A percentile compares a stretch with the other conserved stretches of the same genome.
phyloP scores from a whole-genome alignment of 1,284 basidiomycete genomes.

The Irpex rosettiformis region DNA sequence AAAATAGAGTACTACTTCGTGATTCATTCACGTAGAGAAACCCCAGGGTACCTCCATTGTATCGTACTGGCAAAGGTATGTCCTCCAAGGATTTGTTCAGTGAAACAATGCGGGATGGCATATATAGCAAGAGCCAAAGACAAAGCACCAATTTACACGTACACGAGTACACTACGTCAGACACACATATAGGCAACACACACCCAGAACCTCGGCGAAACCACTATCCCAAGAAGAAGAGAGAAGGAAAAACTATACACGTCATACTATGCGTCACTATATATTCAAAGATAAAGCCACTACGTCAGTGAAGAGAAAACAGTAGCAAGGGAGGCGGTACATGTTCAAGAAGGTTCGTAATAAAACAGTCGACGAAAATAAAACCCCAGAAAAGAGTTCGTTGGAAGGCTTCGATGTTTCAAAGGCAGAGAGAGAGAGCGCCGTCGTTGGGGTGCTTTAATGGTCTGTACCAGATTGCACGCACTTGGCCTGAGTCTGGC shows the following conservation, averaged over 20 bases:
- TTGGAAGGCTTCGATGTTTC: background rate
- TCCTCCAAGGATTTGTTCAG: too few species aligned
- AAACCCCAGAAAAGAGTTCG: background rate
- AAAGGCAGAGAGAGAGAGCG: background rate
- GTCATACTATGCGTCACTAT: background rate
- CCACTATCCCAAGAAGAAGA: background rate
- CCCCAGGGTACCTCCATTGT: too few species aligned
- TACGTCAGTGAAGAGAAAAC: background rate
- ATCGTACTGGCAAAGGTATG: too few species aligned
- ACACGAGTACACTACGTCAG: background rate
- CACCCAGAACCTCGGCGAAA: background rate
- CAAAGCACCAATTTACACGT: too few species aligned
- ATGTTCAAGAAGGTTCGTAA: background rate
- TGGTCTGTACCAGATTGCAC: slow-evolving; percentile 7
- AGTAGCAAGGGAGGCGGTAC: background rate
- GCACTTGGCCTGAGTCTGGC: slow-evolving; percentile 10
- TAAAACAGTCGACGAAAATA: too few species aligned
- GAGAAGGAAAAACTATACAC: too few species aligned
- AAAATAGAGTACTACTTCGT: too few species aligned
- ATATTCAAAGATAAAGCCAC: background rate
- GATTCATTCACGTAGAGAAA: too few species aligned
- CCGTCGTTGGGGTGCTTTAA: too few species aligned
- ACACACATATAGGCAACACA: background rate
- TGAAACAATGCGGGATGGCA: background rate
- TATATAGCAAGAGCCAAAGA: background rate